phyloP scores from a whole-genome alignment of 371 early-diverging fungal species.

The Paramicrosporidium saccamoebae region DNA sequence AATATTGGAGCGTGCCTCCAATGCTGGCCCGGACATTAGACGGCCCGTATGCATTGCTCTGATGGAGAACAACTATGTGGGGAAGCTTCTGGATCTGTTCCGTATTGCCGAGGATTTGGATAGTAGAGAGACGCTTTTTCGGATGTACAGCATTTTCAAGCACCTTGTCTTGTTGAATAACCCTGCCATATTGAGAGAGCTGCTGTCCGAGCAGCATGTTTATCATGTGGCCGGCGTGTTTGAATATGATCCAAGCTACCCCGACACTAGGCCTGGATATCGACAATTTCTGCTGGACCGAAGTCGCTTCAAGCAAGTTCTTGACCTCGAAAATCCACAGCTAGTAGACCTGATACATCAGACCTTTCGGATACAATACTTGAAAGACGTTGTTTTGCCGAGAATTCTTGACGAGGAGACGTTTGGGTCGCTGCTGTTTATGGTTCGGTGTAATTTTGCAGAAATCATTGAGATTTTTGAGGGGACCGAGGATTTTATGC shows the following conservation, averaged over 20 bases:
- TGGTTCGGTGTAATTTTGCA: conserved; percentile 36
- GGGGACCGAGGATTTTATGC: conserved; percentile 18
- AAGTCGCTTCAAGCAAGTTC: conserved; percentile 26
- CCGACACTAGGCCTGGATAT: conserved; percentile 22
- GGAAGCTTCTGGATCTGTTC: conserved; percentile 24
- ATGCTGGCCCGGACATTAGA: conserved; percentile 2
- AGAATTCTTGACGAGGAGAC: conserved; percentile 29
- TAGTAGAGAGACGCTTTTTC: conserved; percentile 21
- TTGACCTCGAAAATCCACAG: conserved; percentile 25
- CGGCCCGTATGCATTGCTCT: conserved; percentile 3
- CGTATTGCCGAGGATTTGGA: conserved; percentile 54
- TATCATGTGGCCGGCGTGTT: conserved; percentile 28
- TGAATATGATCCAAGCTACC: conserved; percentile 45
- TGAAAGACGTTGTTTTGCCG: conserved; percentile 38
- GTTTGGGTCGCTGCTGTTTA: conserved; percentile 18
- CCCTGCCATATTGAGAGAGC: conserved; percentile 18
- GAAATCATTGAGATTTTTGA: conserved; percentile 37
- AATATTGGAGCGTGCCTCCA: conserved; percentile 2
- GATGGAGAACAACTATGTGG: conserved; percentile 18
- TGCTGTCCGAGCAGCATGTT: conserved; percentile 31
- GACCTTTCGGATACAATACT: conserved; percentile 38
- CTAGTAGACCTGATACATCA: conserved; percentile 35
- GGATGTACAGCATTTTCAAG: conserved; percentile 25
- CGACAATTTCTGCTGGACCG: conserved; percentile 18
- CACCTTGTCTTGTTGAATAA: conserved; percentile 30